phyloP scores from a whole-genome alignment of 176 grass and related monocot genomes.

The Tillandsia leiboldiana region DNA sequence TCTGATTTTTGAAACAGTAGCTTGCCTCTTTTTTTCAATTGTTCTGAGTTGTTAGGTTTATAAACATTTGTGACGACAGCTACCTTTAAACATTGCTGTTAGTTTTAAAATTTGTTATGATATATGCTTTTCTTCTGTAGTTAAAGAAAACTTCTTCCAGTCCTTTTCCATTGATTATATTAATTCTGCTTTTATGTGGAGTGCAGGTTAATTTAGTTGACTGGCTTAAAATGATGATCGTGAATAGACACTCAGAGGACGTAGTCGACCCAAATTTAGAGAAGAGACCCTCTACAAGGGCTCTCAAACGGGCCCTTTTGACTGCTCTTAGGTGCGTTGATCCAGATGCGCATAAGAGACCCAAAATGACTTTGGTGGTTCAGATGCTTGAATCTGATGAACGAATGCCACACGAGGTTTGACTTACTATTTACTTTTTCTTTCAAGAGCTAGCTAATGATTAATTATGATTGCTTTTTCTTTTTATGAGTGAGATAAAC shows the following conservation, averaged over 20 bases:
- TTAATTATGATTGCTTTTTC: too few species aligned
- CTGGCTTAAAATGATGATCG: constrained; percentile 99
- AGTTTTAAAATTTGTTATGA: too few species aligned
- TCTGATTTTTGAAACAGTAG: too few species aligned
- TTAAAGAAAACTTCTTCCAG: too few species aligned
- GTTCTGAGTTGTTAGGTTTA: too few species aligned
- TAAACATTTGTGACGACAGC: too few species aligned
- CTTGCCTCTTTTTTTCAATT: too few species aligned
- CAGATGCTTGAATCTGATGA: constrained; percentile 84
- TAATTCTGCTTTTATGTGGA: background rate
- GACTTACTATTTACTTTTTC: background rate
- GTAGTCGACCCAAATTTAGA: constrained; percentile 84
- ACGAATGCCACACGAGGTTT: constrained; percentile 63
- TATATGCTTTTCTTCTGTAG: too few species aligned
- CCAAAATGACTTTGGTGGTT: constrained; percentile 90
- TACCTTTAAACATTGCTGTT: too few species aligned
- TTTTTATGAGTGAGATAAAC: too few species aligned
- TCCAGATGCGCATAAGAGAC: constrained; percentile 86
- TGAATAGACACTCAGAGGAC: constrained; percentile 69
- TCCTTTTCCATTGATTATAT: too few species aligned
- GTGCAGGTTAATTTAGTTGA: constrained; percentile 96
- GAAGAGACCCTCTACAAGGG: constrained; percentile 74
- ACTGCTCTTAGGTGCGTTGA: constrained; percentile 86
- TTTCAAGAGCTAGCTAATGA: too few species aligned
- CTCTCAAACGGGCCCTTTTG: constrained; percentile 82